Evolutionary conservation across 148 eudicot genomes (phyloP), one percentile per base, ranked within the genome.

Genomic region (Cornus controversa): DNA sequence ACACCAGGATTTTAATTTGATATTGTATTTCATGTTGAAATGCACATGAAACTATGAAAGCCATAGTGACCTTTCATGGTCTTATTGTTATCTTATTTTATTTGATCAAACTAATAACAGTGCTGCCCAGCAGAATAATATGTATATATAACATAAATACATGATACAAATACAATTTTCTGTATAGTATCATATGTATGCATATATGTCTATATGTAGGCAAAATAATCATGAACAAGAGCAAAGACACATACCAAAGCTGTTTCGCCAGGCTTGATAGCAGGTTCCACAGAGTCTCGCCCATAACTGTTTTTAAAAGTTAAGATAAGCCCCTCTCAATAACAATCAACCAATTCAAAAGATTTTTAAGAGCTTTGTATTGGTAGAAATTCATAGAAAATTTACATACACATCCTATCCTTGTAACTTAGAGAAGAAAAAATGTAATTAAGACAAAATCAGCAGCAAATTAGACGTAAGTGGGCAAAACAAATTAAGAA

Each of bases 241-340:
- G 45, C 58, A 75, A 25, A 6, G 58, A 50, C 16, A 67, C 92
- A 68, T 84, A 94, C 98, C 97, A 94, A 82, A 74, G 93, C 93
- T 58, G 87, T 72, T 76, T 94, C 98, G 73, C 98, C 98, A 37
- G 98, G 97, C 85, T 94, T 94, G 75, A 90, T 72, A 70, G 94
- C 91, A 82, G 98, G 97, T 80, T 92, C 97, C 69, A 93, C 96
- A 65, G 80, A 72, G 81, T 94, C 98, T 82, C 98, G 89, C 26
- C 91, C 98, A 82, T 92, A 94, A 71, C 98, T 94, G 91, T 80
- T 60, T 67, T 36, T 70, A 62, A 71, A 81, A 80, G 29, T 47
- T 75, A 65, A 18, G 40, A 69, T 73, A 25, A 75, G 45, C 68
- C 24, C 31, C 7, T 4, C 22, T 6, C 22, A 66, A 45, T 28